These are phyloP conservation scores for Zizania palustris DNA, from an alignment of 202 grass and related monocot species.

Conservation along the genomic window DNA sequence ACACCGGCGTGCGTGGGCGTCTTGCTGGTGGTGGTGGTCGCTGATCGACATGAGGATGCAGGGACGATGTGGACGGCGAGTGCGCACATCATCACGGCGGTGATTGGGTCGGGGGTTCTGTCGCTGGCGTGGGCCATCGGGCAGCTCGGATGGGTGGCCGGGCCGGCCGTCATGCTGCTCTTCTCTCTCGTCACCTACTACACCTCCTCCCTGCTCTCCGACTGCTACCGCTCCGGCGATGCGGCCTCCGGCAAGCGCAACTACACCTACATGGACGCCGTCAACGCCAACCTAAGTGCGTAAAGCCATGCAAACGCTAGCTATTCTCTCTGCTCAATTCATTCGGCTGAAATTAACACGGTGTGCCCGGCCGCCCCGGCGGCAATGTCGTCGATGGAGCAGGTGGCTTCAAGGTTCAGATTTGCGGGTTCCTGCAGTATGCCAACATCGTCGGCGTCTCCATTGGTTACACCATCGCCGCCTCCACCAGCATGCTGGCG, in stretches of 20 bases:
- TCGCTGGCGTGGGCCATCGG: conserved; percentile 73
- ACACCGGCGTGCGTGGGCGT: background rate
- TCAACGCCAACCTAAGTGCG: conserved; percentile 77
- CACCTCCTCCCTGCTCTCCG: conserved; percentile 61
- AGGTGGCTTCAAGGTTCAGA: conserved; percentile 71
- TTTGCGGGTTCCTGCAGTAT: conserved; percentile 74
- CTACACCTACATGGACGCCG: conserved; percentile 96
- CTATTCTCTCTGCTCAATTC: background rate
- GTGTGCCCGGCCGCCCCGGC: too few species aligned
- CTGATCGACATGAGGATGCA: conserved; percentile 7
- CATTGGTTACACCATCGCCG: conserved; percentile 89
- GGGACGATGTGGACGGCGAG: conserved; percentile 71
- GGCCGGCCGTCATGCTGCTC: conserved; percentile 65
- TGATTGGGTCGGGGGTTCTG: conserved; percentile 78
- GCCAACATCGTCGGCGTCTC: conserved; percentile 81
- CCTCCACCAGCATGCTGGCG: conserved; percentile 88
- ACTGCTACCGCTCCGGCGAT: conserved; percentile 74
- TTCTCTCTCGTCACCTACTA: conserved; percentile 80
- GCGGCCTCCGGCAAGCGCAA: conserved; percentile 67
- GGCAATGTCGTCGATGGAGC: background rate
- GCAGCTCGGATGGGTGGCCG: conserved; percentile 74
- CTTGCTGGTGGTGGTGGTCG: background rate
- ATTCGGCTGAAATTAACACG: background rate
- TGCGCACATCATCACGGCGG: conserved; percentile 79
- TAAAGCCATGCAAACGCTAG: too few species aligned